These are phyloP conservation scores for Microdochium paspali DNA, from an alignment of 2,329 filamentous ascomycete species.

Conservation along the genomic window DNA sequence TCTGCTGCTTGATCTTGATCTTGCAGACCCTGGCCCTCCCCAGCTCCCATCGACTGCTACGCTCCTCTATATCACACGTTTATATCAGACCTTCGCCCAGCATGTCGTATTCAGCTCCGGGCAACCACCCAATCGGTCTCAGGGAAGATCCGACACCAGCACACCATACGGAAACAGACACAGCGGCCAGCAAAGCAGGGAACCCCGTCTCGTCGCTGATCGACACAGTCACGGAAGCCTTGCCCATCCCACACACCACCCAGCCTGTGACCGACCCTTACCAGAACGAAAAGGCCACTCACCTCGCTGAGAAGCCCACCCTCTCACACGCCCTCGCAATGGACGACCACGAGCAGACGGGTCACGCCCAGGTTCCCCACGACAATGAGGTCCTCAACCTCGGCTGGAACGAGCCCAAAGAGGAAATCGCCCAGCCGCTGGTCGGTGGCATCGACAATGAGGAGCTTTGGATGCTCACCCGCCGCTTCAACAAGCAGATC, in stretches of 20 bases:
- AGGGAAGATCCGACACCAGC: constrained; percentile 3
- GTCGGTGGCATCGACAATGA: constrained; percentile 63
- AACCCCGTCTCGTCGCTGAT: constrained; percentile 6
- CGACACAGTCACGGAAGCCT: constrained; percentile 16
- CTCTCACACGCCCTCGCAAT: constrained; percentile 33
- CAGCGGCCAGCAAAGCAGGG: no score
- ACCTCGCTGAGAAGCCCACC: constrained; percentile 18
- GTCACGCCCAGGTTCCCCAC: constrained; percentile 32
- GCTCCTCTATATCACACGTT: background rate
- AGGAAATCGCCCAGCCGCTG: constrained; percentile 46
- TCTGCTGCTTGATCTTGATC: background rate
- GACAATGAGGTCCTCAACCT: constrained; percentile 52
- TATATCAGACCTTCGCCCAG: background rate
- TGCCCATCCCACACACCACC: constrained; percentile 21
- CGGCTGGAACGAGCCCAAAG: constrained; percentile 57
- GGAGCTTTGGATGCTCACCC: constrained; percentile 61
- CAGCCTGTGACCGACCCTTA: constrained; percentile 18
- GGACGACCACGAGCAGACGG: constrained; percentile 31
- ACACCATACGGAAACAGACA: background rate
- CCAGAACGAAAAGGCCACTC: constrained; percentile 11
- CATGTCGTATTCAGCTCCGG: constrained; percentile 8
- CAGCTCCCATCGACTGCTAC: background rate
- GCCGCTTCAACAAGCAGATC: constrained; percentile 65
- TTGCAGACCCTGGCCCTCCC: background rate
- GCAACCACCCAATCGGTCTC: background rate